Conservation (phyloP, 345 rosid species). For the Lepidium sativum region DNA sequence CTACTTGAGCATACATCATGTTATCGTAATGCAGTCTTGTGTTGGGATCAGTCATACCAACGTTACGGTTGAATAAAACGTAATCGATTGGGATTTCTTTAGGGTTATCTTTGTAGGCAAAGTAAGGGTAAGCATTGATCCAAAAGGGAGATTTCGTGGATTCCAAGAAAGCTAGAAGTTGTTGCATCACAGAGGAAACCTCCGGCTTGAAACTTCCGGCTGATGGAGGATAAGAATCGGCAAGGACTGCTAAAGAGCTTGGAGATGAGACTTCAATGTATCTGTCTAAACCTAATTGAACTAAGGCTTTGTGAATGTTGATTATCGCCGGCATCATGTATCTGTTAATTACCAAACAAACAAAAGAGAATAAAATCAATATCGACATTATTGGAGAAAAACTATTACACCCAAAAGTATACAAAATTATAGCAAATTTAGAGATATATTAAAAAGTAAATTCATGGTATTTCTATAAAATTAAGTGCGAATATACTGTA, state of each 20-base stretch:
- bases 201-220: slow-evolving; percentile 68
- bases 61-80: slow-evolving; percentile 70
- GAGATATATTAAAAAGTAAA: no score
- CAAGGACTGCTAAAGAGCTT: slow-evolving; percentile 60
- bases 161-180: slow-evolving; percentile 51
- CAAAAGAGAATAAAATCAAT: background rate
- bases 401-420: background rate
- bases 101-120: slow-evolving; percentile 76
- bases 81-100: slow-evolving; percentile 54
- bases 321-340: slow-evolving; percentile 63
- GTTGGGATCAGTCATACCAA: slow-evolving; percentile 77
- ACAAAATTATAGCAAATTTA: background rate
- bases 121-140: slow-evolving; percentile 96
- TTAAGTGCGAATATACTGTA: background rate
- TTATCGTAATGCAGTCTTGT: slow-evolving; percentile 74
- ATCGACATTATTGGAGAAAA: background rate
- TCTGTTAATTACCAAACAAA: background rate
- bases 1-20: slow-evolving; percentile 92
- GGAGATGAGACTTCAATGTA: slow-evolving; percentile 74
- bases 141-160: slow-evolving; percentile 64
- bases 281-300: slow-evolving; percentile 58
- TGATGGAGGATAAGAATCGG: slow-evolving; percentile 79
- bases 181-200: slow-evolving; percentile 46
- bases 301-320: slow-evolving; percentile 65
- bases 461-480: no score